Conservation (phyloP, 805 yeast species). For the Jamesozyma rosinii region DNA sequence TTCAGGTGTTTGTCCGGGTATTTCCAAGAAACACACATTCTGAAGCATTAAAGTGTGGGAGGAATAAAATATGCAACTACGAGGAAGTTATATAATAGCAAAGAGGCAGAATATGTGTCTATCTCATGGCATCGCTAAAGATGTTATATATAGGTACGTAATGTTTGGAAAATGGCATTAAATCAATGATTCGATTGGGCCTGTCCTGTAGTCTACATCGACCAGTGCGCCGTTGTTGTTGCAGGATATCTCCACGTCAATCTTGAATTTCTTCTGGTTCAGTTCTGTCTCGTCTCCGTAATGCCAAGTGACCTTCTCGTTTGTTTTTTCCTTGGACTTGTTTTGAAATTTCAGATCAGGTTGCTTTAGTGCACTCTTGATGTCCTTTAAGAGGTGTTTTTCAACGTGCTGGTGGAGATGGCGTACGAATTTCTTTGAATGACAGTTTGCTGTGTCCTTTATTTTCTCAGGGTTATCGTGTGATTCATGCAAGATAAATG, state of each 20-base stretch:
- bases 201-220: constrained; percentile 54
- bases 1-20: too few relatives aligned
- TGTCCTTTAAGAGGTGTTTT: constrained; percentile 60
- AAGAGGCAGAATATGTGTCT: too few relatives aligned
- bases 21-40: too few relatives aligned
- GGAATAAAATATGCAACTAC: too few relatives aligned
- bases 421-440: constrained; percentile 61
- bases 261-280: constrained; percentile 54
- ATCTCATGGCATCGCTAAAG: too few relatives aligned
- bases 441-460: constrained; percentile 62
- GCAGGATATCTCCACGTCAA: constrained; percentile 53
- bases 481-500: constrained; percentile 57
- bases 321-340: constrained; percentile 38
- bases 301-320: constrained; percentile 50
- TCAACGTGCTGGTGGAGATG: constrained; percentile 68
- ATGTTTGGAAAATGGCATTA: not conserved
- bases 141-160: not conserved
- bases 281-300: constrained; percentile 51
- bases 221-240: constrained; percentile 58
- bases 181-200: constrained; percentile 28
- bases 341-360: constrained; percentile 41
- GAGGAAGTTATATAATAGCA: too few relatives aligned
- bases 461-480: constrained; percentile 64
- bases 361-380: constrained; percentile 51
- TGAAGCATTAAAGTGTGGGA: too few relatives aligned